Percentiles rank a stretch among this genome's conserved stretches.
Evolutionary conservation across 371 early-diverging fungal genomes (phyloP).

Genomic region (Mortierella sp.): DNA sequence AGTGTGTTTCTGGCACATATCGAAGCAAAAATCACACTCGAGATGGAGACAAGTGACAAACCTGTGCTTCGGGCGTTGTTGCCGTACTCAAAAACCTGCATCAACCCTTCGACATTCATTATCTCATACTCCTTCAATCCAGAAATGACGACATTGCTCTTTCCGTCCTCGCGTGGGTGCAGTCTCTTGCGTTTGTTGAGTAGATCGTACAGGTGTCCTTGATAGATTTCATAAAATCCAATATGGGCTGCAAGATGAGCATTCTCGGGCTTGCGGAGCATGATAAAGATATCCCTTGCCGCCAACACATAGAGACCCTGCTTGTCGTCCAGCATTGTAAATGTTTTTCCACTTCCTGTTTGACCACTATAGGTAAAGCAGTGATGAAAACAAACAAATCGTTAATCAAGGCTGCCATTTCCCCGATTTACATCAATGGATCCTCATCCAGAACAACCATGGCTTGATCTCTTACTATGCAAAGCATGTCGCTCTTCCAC

Average conservation of each 20-base stretch:
- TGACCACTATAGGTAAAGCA: conserved; percentile 80
- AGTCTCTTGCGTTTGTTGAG: conserved; percentile 88
- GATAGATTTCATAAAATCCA: conserved; percentile 98
- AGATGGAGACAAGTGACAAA: conserved; percentile 25
- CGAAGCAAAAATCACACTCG: too few species aligned
- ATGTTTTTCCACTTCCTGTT: conserved; percentile 99
- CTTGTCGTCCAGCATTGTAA: conserved; percentile 96
- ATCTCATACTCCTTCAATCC: conserved; percentile 91
- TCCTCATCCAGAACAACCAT: neutral
- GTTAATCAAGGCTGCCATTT: neutral
- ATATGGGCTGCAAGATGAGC: conserved; percentile 83
- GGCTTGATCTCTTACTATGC: conserved; percentile 81
- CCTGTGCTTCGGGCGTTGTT: conserved; percentile 92
- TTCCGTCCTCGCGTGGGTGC: conserved; percentile 94
- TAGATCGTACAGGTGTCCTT: conserved; percentile 94
- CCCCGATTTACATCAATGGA: neutral
- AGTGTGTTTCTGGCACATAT: too few species aligned
- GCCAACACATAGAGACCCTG: conserved; percentile 94
- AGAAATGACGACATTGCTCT: conserved; percentile 90
- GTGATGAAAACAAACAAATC: neutral
- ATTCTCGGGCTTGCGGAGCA: conserved; percentile 78
- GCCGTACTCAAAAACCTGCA: conserved; percentile 94
- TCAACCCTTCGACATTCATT: conserved; percentile 78
- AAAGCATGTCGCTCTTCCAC: conserved; percentile 99
- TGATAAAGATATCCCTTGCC: conserved; percentile 89